A percentile compares a stretch with the other conserved stretches of the same genome.
These are phyloP conservation scores for Fusarium nelsonii DNA, from an alignment of 2,329 filamentous ascomycete genomes.

Conservation along the genomic window DNA sequence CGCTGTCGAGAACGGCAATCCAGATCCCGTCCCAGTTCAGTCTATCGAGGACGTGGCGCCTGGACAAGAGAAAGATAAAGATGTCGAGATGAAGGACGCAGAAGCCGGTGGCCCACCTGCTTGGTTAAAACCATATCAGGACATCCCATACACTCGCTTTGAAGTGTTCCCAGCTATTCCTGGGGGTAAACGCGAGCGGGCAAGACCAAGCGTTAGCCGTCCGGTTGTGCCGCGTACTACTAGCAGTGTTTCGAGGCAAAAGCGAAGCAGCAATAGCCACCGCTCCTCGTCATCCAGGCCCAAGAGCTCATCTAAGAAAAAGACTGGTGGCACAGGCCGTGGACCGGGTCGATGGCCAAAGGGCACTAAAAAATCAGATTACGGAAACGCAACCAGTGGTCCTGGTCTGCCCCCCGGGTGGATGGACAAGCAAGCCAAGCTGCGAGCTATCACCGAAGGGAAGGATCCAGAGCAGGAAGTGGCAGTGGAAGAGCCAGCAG, in stretches of 20 bases:
- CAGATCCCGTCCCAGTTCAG: conserved; percentile 46
- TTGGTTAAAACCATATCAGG: conserved; percentile 64
- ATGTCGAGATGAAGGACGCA: conserved; percentile 48
- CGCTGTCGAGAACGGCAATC: conserved; percentile 40
- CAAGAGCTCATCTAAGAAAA: conserved; percentile 57
- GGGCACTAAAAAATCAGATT: conserved; percentile 76
- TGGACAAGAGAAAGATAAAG: conserved; percentile 53
- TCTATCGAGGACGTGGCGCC: conserved; percentile 49
- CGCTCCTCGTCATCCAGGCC: conserved; percentile 53
- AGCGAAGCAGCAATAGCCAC: conserved; percentile 52
- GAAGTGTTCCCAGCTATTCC: conserved; percentile 80
- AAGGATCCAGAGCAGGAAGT: conserved; percentile 28
- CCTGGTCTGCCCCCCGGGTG: conserved; percentile 72
- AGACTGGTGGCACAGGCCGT: conserved; percentile 72
- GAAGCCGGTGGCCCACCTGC: conserved; percentile 48
- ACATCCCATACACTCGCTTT: conserved; percentile 78
- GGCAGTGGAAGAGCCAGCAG: conserved; percentile 41
- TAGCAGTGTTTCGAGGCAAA: conserved; percentile 55
- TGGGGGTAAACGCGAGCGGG: conserved; percentile 61
- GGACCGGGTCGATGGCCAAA: conserved; percentile 76
- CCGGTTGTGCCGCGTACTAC: conserved; percentile 53
- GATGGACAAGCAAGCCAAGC: conserved; percentile 52
- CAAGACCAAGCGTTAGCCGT: conserved; percentile 58
- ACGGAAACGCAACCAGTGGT: conserved; percentile 74
- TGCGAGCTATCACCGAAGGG: conserved; percentile 34